A percentile compares a stretch with the other conserved stretches of the same genome.
These are phyloP conservation scores for Eustoma russellianum DNA, from an alignment of 257 asterid species.

Conservation along the genomic window DNA sequence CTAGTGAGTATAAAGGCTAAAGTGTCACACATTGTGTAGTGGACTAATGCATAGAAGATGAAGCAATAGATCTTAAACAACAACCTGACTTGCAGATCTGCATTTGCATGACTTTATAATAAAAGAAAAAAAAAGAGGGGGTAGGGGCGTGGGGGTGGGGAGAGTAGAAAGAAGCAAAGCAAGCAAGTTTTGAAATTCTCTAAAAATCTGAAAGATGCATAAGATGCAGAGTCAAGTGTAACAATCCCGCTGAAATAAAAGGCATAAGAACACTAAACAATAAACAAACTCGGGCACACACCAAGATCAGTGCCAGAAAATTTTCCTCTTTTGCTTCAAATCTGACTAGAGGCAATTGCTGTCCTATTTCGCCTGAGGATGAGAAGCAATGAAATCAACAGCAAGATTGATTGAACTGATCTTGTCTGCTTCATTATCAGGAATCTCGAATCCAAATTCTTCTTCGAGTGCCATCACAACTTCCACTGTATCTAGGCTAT, in stretches of 20 bases:
- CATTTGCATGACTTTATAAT: no score
- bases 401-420: constrained; percentile 25
- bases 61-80: no score
- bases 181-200: no score
- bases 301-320: neutral
- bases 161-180: no score
- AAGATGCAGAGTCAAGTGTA: neutral
- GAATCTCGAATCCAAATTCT: constrained; percentile 36
- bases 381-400: constrained; percentile 34
- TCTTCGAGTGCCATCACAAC: constrained; percentile 36
- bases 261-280: neutral
- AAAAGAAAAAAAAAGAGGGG: no score
- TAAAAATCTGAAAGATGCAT: no score
- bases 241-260: neutral
- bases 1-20: no score
- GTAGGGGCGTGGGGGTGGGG: no score
- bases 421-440: constrained; percentile 31
- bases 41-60: no score
- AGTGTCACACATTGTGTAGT: no score
- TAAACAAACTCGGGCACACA: neutral
- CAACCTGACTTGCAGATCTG: no score
- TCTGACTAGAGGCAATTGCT: no score
- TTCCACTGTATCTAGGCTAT: constrained; percentile 11
- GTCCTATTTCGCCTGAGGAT: constrained; percentile 26
- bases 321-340: neutral